Conservation (phyloP, 176 grass and related monocot species). For the Hordeum marinum region DNA sequence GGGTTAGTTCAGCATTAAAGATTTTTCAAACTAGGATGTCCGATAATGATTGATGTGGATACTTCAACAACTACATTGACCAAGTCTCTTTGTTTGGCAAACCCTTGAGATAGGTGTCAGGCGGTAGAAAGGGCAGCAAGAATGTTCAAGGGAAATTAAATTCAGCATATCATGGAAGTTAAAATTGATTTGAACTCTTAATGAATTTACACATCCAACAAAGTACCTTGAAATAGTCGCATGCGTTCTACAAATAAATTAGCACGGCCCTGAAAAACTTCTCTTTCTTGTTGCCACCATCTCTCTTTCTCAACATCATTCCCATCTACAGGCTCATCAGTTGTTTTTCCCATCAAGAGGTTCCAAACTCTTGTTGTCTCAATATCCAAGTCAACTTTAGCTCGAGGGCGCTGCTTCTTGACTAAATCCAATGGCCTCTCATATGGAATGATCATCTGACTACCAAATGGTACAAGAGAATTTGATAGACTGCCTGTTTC, state of each 20-base stretch:
- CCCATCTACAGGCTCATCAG: conserved; percentile 36
- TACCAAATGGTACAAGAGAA: conserved; percentile 39
- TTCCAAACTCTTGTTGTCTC: conserved; percentile 79
- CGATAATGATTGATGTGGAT: neutral
- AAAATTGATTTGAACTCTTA: too few relatives aligned
- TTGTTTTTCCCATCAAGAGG: conserved; percentile 59
- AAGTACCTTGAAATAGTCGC: conserved; percentile 75
- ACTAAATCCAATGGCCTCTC: conserved; percentile 23
- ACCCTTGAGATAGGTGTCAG: neutral
- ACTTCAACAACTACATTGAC: neutral
- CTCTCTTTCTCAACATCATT: conserved; percentile 48
- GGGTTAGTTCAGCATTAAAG: neutral
- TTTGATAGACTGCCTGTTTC: conserved; percentile 21
- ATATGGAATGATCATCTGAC: conserved; percentile 35
- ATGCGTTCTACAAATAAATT: conserved; percentile 66
- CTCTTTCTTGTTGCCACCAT: conserved; percentile 71
- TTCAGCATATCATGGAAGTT: neutral
- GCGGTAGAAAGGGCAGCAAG: neutral
- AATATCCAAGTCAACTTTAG: conserved; percentile 70
- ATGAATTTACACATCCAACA: neutral
- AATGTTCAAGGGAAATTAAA: conserved; percentile 3
- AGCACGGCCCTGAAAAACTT: conserved; percentile 56
- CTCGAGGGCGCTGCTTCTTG: conserved; percentile 49
- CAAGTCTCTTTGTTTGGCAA: neutral
- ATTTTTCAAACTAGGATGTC: conserved; percentile 4